These are phyloP conservation scores for Xylaria flabelliformis DNA, from an alignment of 495 filamentous ascomycete genomes.

Conservation along the genomic window DNA sequence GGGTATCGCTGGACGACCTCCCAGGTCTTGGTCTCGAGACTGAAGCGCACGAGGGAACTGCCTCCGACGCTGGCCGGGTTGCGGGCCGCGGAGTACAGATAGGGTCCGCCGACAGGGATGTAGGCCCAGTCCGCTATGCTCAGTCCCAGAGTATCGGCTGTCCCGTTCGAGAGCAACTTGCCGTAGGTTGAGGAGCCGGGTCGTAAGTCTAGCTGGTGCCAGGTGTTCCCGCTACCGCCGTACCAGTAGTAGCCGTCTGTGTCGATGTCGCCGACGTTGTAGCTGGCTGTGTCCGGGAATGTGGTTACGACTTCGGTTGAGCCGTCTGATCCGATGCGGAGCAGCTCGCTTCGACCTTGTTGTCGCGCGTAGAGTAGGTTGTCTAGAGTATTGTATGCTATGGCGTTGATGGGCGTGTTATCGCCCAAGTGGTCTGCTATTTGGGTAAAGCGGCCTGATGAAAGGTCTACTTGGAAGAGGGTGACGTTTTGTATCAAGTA, in stretches of 20 bases:
- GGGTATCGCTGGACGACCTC: conserved; percentile 22
- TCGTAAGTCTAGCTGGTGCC: conserved; percentile 23
- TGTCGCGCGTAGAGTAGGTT: conserved; percentile 27
- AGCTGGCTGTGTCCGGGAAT: not conserved
- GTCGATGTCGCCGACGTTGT: conserved; percentile 29
- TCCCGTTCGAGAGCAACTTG: conserved; percentile 16
- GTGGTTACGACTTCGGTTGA: conserved; percentile 3
- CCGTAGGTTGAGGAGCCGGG: conserved; percentile 27
- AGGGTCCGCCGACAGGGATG: conserved; percentile 23
- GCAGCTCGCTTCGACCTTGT: not conserved
- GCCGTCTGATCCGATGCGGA: conserved; percentile 29
- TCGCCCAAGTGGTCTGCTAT: conserved; percentile 18
- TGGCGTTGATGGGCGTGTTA: conserved; percentile 22
- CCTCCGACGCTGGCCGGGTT: conserved; percentile 14
- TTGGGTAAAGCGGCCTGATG: conserved; percentile 12
- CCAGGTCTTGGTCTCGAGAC: conserved; percentile 25
- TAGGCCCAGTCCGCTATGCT: conserved; percentile 28
- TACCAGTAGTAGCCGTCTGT: conserved; percentile 30
- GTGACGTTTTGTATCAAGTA: conserved; percentile 27
- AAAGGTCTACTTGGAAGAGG: conserved; percentile 26
- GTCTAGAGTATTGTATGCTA: conserved; percentile 29
- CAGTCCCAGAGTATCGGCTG: conserved; percentile 15
- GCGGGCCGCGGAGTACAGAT: conserved; percentile 23
- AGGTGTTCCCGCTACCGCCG: conserved; percentile 5
- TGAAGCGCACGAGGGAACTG: conserved; percentile 28